Base-by-base conservation (phyloP, 495 filamentous ascomycete species). In the Aspergillus bridgeri region DNA sequence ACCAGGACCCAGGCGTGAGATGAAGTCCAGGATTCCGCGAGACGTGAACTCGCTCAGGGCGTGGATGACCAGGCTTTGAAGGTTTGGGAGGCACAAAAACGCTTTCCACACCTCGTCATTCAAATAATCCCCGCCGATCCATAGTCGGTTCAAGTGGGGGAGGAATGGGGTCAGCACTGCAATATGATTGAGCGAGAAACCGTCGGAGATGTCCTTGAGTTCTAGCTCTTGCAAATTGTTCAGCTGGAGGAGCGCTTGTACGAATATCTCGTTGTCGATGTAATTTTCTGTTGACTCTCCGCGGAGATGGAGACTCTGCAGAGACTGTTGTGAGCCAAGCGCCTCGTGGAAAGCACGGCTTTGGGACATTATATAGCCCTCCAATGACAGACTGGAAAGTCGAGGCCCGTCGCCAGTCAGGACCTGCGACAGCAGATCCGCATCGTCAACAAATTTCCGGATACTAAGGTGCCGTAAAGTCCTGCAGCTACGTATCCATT, bases 81-180 rank as follows among this genome's bases (percentile, higher is more conserved):
- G 69, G n/a, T 67, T 62, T 5, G 65, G 58, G 23, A 74, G 61
- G 42, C 66, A 56, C 8, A 81, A 49, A 24, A 81, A 71, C 4
- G 64, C 63, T 11, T 71, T 63, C 67, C 82, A 83, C 11, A 79
- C 67, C 43, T 70, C 71, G 58, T 87, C 80, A 0, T 79, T 73
- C 25, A 85, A 71, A 11, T 75, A 78, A 43, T 81, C 82, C 33
- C 83, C 82, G 53, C 79, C 77, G 22, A 79, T 73, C 61, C 73
- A 79, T 38, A 89, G 74, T 5, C 80, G 70, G 60, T 86, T 82
- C 17, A 90, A 71, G 3, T 68, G 60, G 0, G 73, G 69, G 25
- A 87, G 69, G 15, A 66, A 72, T 22, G 71, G 68, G 1, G 83
- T 77, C 6, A 89, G 70, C 9, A 65, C 55, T 20, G 73, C 69